Conservation (phyloP, 176 grass and related monocot genomes). For the Eragrostis nindensis region DNA sequence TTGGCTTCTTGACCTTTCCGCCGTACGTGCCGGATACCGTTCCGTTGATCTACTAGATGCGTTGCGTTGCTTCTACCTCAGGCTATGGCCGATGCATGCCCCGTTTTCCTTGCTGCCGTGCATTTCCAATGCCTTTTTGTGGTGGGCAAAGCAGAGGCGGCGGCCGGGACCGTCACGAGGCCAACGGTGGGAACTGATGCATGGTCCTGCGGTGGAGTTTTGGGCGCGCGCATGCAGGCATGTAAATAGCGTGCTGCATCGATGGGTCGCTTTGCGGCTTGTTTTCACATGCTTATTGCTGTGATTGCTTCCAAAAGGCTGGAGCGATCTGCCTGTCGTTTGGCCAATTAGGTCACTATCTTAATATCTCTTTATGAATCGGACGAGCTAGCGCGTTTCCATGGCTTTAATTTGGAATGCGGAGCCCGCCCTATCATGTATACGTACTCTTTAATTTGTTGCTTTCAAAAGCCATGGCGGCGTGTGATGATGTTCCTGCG, state of each 20-base stretch:
- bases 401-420: neutral
- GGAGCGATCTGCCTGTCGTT: neutral
- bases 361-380: neutral
- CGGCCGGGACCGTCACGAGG: neutral
- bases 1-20: too few species aligned
- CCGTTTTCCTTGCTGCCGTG: neutral
- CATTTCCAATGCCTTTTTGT: neutral
- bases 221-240: neutral
- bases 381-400: neutral
- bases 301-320: neutral
- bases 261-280: slow-evolving; percentile 25
- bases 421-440: too few species aligned
- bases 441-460: too few species aligned
- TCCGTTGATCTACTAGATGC: too few species aligned
- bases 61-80: too few species aligned
- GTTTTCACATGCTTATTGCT: neutral
- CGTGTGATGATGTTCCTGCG: too few species aligned
- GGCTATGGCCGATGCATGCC: too few species aligned
- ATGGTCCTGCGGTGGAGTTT: slow-evolving; percentile 11
- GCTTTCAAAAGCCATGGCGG: too few species aligned
- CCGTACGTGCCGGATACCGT: too few species aligned
- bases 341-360: neutral
- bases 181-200: neutral
- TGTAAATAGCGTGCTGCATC: neutral
- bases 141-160: neutral